Evolutionary conservation across 2,329 filamentous ascomycete genomes (phyloP).

Genomic region (Colletotrichum musae): DNA sequence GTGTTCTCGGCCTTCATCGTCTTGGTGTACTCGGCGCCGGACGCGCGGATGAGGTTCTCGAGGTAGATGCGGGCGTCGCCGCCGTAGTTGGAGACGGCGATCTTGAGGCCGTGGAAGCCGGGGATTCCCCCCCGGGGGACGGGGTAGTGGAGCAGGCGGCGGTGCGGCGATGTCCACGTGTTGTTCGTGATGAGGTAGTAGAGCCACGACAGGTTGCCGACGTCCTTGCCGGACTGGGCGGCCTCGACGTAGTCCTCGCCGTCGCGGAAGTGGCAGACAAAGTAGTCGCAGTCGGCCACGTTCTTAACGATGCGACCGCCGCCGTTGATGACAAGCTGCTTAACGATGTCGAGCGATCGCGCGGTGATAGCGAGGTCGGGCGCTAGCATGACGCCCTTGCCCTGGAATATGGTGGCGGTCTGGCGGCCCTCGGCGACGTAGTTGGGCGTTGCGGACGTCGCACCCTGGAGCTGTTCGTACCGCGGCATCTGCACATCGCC

Average conservation of each 20-base stretch:
- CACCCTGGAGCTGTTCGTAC: slow-evolving; percentile 76
- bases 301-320: slow-evolving; percentile 78
- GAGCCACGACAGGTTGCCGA: slow-evolving; percentile 94
- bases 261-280: slow-evolving; percentile 89
- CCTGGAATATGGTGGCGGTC: slow-evolving; percentile 81
- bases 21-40: slow-evolving; percentile 92
- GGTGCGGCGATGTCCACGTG: slow-evolving; percentile 87
- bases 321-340: slow-evolving; percentile 78
- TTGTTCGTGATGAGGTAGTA: slow-evolving; percentile 93
- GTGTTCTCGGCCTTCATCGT: slow-evolving; percentile 97
- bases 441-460: slow-evolving; percentile 66
- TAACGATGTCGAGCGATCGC: slow-evolving; percentile 77
- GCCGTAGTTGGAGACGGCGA: slow-evolving; percentile 96
- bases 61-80: slow-evolving; percentile 94
- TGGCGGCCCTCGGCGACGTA: slow-evolving; percentile 61
- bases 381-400: slow-evolving; percentile 83
- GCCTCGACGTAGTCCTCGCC: slow-evolving; percentile 84
- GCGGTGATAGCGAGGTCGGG: slow-evolving; percentile 79
- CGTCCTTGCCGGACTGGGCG: slow-evolving; percentile 82
- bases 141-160: slow-evolving; percentile 91
- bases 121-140: slow-evolving; percentile 82
- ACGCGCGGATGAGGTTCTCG: slow-evolving; percentile 88
- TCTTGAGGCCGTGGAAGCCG: slow-evolving; percentile 81
- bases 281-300: slow-evolving; percentile 82
- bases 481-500: slow-evolving; percentile 70